Percentiles rank a stretch among this genome's conserved stretches.
Evolutionary conservation across 1,284 basidiomycete species (phyloP).

Genomic region (Coniferiporia sulphurascens): DNA sequence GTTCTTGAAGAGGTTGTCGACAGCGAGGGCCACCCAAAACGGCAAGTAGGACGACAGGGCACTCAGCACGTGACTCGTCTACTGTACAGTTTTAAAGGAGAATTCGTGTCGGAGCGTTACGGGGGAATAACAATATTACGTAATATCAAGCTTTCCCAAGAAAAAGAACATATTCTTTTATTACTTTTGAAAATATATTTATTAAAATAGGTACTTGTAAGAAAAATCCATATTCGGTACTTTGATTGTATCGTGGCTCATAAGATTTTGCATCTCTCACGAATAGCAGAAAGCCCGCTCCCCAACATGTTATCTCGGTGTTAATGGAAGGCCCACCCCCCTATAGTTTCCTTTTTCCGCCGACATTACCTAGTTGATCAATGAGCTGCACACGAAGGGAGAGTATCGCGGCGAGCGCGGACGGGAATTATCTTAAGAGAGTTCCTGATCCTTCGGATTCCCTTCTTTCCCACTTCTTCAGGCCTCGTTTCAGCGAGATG

Average conservation of each 20-base stretch:
- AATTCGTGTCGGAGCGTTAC: neutral
- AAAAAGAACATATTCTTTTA: too few relatives aligned
- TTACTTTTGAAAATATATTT: too few relatives aligned
- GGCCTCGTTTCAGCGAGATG: neutral
- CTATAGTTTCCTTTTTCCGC: neutral
- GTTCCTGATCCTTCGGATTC: neutral
- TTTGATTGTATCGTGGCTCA: too few relatives aligned
- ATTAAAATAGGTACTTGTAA: too few relatives aligned
- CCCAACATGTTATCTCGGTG: neutral
- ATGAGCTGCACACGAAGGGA: neutral
- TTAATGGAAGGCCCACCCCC: neutral
- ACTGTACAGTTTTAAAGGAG: neutral
- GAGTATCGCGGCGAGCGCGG: constrained; percentile 1
- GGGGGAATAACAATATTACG: neutral
- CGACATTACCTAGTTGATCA: neutral
- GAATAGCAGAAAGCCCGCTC: constrained; percentile 15
- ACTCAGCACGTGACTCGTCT: neutral
- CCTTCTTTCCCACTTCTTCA: neutral
- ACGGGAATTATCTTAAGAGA: neutral
- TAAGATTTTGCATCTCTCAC: neutral
- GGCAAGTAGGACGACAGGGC: neutral
- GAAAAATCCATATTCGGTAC: too few relatives aligned
- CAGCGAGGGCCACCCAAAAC: constrained; percentile 19
- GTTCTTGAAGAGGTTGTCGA: constrained; percentile 38
- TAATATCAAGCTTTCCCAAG: neutral